Evolutionary conservation across 1,139 yeast genomes (phyloP), one percentile per base, ranked within the genome.

Genomic region (Hansenula lynferdii): DNA sequence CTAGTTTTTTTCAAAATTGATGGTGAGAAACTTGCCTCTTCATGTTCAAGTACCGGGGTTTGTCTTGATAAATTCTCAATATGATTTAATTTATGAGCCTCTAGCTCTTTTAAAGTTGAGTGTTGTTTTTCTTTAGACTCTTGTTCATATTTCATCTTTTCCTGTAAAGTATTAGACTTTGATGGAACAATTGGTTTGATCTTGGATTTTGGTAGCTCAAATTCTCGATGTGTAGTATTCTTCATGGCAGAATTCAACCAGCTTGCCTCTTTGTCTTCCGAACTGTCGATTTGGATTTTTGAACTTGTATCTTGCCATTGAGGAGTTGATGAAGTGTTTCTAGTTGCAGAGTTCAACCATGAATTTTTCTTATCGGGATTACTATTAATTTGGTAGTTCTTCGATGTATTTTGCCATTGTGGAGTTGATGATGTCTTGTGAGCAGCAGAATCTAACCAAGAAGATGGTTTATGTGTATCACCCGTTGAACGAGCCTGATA

Each of bases 181-280:
- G 46, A 40, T 8, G 51, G 54, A 3, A 49, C 39, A 7, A 46
- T 38, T 8, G 52, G 53, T 32, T 43, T 42, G 45, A 54, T 42
- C 42, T 53, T 51, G 21, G 50, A 28, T 30, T 54, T 51, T 8
- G 54, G 49, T 16, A 34, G 15, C 18, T 19, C 36, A 34, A 20
- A 38, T 11, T 17, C 44, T 14, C 27, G 33, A 11, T 18, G 20
- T 24, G 43, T 38, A 4, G 43, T 31, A 9, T 40, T 42, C 28
- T 40, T 47, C 33, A 47, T 40, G 5, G 54, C 54, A 14, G 54
- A 51, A 17, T 48, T 45, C 10, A 50, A 25, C 54, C 55, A 51
- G 23, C 27, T 22, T 8, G 52, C 40, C 6, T 38, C 28, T 15
- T 31, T 35, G 5, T 19, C 25, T 10, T 25, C 28, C 1, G 27